These are phyloP conservation scores for Russula sp. DNA, from an alignment of 768 basidiomycete genomes.

Conservation along the genomic window DNA sequence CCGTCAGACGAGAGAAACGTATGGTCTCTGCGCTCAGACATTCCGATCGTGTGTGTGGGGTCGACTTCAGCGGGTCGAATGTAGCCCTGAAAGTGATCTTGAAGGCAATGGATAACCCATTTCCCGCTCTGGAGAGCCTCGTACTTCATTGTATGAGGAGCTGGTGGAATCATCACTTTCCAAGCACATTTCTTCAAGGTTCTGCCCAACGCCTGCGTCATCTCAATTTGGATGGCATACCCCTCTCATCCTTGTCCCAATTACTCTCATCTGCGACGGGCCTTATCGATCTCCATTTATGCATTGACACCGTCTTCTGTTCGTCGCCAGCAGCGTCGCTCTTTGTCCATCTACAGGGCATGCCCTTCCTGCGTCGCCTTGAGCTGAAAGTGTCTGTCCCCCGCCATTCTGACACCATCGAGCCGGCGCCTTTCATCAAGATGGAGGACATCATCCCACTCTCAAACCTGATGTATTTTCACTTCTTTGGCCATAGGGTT, in stretches of 20 bases:
- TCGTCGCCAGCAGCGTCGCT: background rate
- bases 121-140: background rate
- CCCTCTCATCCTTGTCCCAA: background rate
- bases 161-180: background rate
- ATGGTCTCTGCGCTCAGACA: background rate
- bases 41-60: background rate
- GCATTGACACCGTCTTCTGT: too few species aligned
- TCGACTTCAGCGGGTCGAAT: background rate
- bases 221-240: background rate
- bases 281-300: background rate
- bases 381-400: background rate
- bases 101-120: background rate
- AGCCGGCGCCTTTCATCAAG: too few species aligned
- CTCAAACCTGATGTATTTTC: background rate
- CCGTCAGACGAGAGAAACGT: too few species aligned
- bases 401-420: too few species aligned
- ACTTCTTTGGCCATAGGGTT: background rate
- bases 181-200: background rate
- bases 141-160: too few species aligned
- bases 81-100: background rate
- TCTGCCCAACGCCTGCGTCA: background rate
- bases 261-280: background rate
- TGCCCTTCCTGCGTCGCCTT: background rate
- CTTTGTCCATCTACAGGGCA: background rate
- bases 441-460: background rate